These are phyloP conservation scores for Venturia nashicola DNA, from an alignment of 2,329 filamentous ascomycete genomes.

Conservation along the genomic window DNA sequence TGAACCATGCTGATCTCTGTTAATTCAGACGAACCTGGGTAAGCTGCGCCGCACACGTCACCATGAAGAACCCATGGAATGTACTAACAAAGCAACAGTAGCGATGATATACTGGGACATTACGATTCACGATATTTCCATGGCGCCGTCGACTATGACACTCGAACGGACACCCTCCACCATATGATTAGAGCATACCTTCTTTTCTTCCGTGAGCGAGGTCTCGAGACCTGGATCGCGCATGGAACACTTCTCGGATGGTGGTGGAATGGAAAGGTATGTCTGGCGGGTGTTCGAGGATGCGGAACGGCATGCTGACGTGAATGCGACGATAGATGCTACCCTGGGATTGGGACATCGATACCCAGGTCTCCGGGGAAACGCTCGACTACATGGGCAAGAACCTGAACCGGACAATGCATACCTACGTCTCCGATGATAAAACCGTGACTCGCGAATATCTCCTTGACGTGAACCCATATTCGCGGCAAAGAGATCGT, in stretches of 20 bases:
- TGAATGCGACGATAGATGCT: slow-evolving; percentile 44
- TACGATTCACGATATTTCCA: slow-evolving; percentile 64
- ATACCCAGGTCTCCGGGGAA: slow-evolving; percentile 60
- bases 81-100: slow-evolving; percentile 13
- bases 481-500: slow-evolving; percentile 46
- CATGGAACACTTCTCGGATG: slow-evolving; percentile 75
- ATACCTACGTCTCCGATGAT: slow-evolving; percentile 27
- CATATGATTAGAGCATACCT: slow-evolving; percentile 67
- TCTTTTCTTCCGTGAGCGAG: slow-evolving; percentile 47
- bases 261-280: slow-evolving; percentile 70
- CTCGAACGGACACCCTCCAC: slow-evolving; percentile 52
- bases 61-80: not conserved
- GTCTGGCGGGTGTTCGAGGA: not conserved
- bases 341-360: slow-evolving; percentile 77
- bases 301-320: slow-evolving; percentile 13
- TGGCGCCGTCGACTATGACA: slow-evolving; percentile 49
- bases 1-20: slow-evolving; percentile 1
- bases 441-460: slow-evolving; percentile 39
- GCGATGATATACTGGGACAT: slow-evolving; percentile 49
- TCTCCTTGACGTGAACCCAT: slow-evolving; percentile 66
- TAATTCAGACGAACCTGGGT: slow-evolving; percentile 10
- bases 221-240: slow-evolving; percentile 73
- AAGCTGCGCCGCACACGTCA: not conserved
- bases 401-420: slow-evolving; percentile 55
- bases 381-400: slow-evolving; percentile 55